Base-by-base conservation (phyloP, 768 basidiomycete genomes). In the Lactifluus subvellereus region DNA sequence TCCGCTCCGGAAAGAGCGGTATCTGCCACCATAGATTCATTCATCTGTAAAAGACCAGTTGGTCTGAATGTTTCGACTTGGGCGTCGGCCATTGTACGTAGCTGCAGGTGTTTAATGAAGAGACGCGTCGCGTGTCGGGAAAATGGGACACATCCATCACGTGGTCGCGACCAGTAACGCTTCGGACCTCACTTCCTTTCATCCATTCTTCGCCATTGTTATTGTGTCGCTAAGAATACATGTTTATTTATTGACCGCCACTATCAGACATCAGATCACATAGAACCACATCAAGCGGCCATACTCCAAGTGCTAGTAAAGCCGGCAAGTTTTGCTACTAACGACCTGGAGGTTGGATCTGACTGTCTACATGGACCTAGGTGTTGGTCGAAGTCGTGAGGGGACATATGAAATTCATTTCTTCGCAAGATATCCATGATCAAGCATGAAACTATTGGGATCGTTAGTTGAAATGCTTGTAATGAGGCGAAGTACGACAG, bases 361-460 rank as follows among this genome's bases (percentile, higher is more conserved):
- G 54, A 64, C 33, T 50, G 48, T 54, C 63, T 49, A 33, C 58
- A 64, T 10, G 64, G 66, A 7, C 64, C 66, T 10, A 67, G 57
- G 20, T 67, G 53, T 13, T n/a, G 45, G 47, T 67, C 59, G 43
- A 65, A 61, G 30, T 66, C 60, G n/a, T 58, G 57, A 1, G 60
- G 55, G 18, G 59, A 57, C 14, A 67, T 33, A 20, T 58, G 22
- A 54, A 67, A 65, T 7, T 59, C 51, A 51, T 67, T 66, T 42
- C 64, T 66, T 18, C 66, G 60, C 20, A 67, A 47, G 13, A 67
- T 61, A 50, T 67, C 64, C 59, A 67, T 66, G 16, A 67, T 57
- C 48, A 67, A 45, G n/a, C 64, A 67, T 3, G 66, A 66, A 8
- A 61, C 64, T 66, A 30, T 18, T 14, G 10, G 13, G 18, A 7